These are phyloP conservation scores for Nematodospora anomalae DNA, from an alignment of 1,139 yeast species.

Conservation along the genomic window DNA sequence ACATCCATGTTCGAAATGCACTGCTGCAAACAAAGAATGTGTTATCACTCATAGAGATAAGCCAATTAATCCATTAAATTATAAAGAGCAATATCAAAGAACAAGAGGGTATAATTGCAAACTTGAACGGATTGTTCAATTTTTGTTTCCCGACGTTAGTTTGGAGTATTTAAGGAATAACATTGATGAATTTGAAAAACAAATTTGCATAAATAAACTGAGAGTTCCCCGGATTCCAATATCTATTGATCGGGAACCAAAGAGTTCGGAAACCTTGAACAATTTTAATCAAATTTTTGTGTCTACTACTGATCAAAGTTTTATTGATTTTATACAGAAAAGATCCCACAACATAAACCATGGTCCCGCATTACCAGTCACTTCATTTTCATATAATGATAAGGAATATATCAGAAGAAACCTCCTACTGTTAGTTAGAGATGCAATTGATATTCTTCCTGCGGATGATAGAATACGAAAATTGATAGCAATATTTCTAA, in stretches of 20 bases:
- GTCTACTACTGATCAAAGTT: constrained; percentile 22
- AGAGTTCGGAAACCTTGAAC: constrained; percentile 7
- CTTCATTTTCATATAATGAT: constrained; percentile 11
- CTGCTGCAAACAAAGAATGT: constrained; percentile 12
- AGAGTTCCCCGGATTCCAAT: constrained; percentile 8
- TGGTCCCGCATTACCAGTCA: constrained; percentile 4
- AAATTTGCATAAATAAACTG: constrained; percentile 12
- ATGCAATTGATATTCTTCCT: constrained; percentile 16
- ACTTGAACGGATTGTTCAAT: constrained; percentile 19
- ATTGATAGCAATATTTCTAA: constrained; percentile 15
- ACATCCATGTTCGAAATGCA: constrained; percentile 19
- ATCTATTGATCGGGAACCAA: constrained; percentile 3
- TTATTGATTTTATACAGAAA: constrained; percentile 18
- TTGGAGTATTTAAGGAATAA: constrained; percentile 16
- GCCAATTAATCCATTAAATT: constrained; percentile 12
- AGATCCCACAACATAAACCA: constrained; percentile 8
- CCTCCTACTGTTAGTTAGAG: constrained; percentile 9
- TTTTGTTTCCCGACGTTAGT: constrained; percentile 14
- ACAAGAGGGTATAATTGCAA: constrained; percentile 15
- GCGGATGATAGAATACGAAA: constrained; percentile 14
- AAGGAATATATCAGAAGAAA: constrained; percentile 8
- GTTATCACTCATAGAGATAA: constrained; percentile 8
- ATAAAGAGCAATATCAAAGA: constrained; percentile 11
- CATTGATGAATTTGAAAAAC: constrained; percentile 17
- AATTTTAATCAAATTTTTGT: constrained; percentile 14